A percentile compares a stretch with the other conserved stretches of the same genome.
phyloP scores from a whole-genome alignment of 2,329 filamentous ascomycete species.

The Teratosphaeriaceae sp. region DNA sequence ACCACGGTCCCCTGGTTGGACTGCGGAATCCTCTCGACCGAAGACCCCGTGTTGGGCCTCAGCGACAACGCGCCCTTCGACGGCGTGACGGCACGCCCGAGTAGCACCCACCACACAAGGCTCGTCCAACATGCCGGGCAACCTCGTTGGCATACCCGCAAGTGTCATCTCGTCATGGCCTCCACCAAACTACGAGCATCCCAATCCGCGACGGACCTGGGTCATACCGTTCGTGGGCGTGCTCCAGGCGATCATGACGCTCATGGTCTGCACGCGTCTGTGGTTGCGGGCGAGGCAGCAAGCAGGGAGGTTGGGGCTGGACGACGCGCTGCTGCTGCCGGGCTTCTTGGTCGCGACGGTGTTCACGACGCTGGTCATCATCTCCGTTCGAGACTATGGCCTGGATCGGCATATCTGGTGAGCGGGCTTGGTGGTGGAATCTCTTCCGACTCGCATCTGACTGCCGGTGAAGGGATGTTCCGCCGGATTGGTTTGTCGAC shows the following conservation, averaged over 20 bases:
- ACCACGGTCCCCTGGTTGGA: not conserved
- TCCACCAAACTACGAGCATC: slow-evolving; percentile 20
- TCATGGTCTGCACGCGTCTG: slow-evolving; percentile 18
- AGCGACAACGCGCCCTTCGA: not conserved
- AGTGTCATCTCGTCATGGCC: slow-evolving; percentile 19
- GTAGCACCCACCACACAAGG: not conserved
- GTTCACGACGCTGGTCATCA: not conserved
- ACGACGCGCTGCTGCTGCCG: slow-evolving; percentile 13
- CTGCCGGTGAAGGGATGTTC: slow-evolving; percentile 3
- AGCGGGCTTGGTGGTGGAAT: not conserved
- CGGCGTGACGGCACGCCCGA: not conserved
- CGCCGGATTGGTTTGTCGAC: not conserved
- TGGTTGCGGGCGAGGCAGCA: slow-evolving; percentile 16
- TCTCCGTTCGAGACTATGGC: slow-evolving; percentile 2
- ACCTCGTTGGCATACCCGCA: slow-evolving; percentile 14
- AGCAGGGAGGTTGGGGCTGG: slow-evolving; percentile 20
- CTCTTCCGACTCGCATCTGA: not conserved
- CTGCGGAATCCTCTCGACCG: too few relatives aligned
- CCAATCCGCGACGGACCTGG: slow-evolving; percentile 16
- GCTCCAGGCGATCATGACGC: slow-evolving; percentile 14
- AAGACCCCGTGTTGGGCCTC: too few relatives aligned
- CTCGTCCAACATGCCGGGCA: slow-evolving; percentile 19
- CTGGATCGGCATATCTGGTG: slow-evolving; percentile 9
- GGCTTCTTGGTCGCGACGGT: slow-evolving; percentile 5
- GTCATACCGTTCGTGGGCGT: slow-evolving; percentile 15